Evolutionary conservation across 345 rosid species (phyloP), one percentile per base, ranked within the genome.

Genomic region (Melaleuca quinquenervia): DNA sequence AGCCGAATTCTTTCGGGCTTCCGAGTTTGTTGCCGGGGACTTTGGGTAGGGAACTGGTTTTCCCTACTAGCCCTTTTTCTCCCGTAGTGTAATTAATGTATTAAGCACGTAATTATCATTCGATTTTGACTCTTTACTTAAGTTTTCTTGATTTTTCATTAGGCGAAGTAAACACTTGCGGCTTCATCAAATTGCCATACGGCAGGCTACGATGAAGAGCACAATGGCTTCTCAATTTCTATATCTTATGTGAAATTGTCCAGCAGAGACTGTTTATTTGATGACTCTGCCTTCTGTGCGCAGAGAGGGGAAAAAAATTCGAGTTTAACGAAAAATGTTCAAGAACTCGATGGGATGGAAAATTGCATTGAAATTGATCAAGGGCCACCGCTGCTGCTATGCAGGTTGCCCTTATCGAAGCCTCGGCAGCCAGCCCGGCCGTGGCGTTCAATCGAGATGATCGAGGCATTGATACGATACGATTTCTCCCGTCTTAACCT

Each of bases 381-480:
- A 58, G 32, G 64, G 64, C 64, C 32, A 55, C 14, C 13, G 3
- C 27, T 26, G 11, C 26, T 55, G 26, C 11, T 27, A 2, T 13
- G 32, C 11, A n/a, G 32, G 16, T 58, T 58, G 70, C 32, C 14
- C 14, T 58, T 12, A 58, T 55, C 32, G 11, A 58, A 1, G 18
- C n/a, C 32, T 58, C 6, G 32, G 14, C 27, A 8, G 15, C 11
- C 11, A 32, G 16, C 32, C 18, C 2, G 11, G 4, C 16, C 8
- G 1, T 0, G 0, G 16, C n/a, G 70, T 58, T 12, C 2, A 0
- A 7, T 58, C 18, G 6, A 58, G 41, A 41, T 4, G 4, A 41
- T 41, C 41, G 4, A 41, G 41, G 41, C 41, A 4, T 41, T 41
- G 41, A 41, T 41, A 41, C 41, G 41, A 41, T 41, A 41, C 41